Conservation (phyloP, 2,329 filamentous ascomycete species). For the Aspergillus intermedius region DNA sequence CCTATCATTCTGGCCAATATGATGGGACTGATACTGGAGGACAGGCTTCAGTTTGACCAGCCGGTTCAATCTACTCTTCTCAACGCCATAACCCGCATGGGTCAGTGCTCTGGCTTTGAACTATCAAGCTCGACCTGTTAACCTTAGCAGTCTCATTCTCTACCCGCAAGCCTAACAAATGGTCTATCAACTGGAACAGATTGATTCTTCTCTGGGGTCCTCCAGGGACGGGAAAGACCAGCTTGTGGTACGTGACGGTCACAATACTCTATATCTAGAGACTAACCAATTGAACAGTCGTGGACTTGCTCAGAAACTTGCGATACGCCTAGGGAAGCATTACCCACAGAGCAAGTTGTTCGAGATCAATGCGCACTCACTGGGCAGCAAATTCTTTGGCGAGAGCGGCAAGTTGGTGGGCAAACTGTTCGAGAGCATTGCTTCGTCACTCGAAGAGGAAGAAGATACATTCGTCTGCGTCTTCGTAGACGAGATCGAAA, state of each 20-base stretch:
- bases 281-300: slow-evolving; percentile 19
- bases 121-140: neutral
- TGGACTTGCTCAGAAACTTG: slow-evolving; percentile 45
- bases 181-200: slow-evolving; percentile 41
- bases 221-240: slow-evolving; percentile 88
- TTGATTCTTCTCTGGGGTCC: slow-evolving; percentile 82
- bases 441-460: slow-evolving; percentile 30
- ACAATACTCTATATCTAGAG: too few species aligned
- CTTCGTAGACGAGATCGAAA: slow-evolving; percentile 48
- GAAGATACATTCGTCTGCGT: slow-evolving; percentile 38
- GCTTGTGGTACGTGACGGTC: slow-evolving; percentile 11
- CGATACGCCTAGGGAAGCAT: slow-evolving; percentile 39
- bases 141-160: slow-evolving; percentile 21
- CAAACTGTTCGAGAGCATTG: slow-evolving; percentile 39
- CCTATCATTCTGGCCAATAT: neutral
- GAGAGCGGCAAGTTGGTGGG: slow-evolving; percentile 42
- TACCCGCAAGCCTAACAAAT: slow-evolving; percentile 29
- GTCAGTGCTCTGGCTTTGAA: slow-evolving; percentile 10
- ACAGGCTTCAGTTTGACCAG: slow-evolving; percentile 39
- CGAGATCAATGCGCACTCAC: slow-evolving; percentile 41
- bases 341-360: slow-evolving; percentile 38
- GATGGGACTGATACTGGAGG: neutral
- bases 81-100: slow-evolving; percentile 35
- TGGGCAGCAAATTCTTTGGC: slow-evolving; percentile 45
- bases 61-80: slow-evolving; percentile 37